Percentiles rank a stretch among this genome's conserved stretches.
Conservation (phyloP, 768 basidiomycete species). For the Rhodotorula diobovata region DNA sequence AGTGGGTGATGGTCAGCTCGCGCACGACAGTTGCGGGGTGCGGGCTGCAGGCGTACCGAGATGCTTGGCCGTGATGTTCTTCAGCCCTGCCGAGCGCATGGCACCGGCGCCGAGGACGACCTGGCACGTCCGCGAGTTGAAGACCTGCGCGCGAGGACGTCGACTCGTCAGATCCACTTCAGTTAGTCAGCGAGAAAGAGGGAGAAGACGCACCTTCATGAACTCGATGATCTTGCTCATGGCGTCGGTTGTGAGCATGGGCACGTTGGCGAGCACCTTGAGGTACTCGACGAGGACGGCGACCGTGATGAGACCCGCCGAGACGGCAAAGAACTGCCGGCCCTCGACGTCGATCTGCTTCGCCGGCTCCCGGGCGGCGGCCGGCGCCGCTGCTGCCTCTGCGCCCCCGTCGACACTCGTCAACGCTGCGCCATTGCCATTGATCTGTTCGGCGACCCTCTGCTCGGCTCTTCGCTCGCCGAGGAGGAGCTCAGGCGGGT, state of each 20-base stretch:
- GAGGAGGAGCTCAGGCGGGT: constrained; percentile 66
- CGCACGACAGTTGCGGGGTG: too few species aligned
- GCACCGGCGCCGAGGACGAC: constrained; percentile 97
- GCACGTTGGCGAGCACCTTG: constrained; percentile 76
- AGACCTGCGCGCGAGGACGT: constrained; percentile 53
- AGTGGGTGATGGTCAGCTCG: too few species aligned
- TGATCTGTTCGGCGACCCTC: neutral
- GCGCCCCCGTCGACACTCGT: too few species aligned
- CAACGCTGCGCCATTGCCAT: neutral
- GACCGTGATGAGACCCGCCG: constrained; percentile 70
- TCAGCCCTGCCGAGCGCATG: constrained; percentile 95
- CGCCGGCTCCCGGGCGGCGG: constrained; percentile 54
- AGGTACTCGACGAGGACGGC: constrained; percentile 76
- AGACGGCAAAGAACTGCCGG: constrained; percentile 74
- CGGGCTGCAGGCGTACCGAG: constrained; percentile 61
- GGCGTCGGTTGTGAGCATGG: constrained; percentile 85
- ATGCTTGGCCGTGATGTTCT: constrained; percentile 97
- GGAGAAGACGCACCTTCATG: constrained; percentile 58
- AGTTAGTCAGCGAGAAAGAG: too few species aligned
- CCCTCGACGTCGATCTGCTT: constrained; percentile 62
- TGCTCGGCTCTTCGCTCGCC: constrained; percentile 11
- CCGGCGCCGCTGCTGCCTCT: constrained; percentile 16
- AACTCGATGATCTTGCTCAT: constrained; percentile 93
- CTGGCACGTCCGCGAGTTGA: constrained; percentile 96
- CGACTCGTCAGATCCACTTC: too few species aligned